phyloP scores from a whole-genome alignment of 129 eudicot species.

The Pittosporum tobira region DNA sequence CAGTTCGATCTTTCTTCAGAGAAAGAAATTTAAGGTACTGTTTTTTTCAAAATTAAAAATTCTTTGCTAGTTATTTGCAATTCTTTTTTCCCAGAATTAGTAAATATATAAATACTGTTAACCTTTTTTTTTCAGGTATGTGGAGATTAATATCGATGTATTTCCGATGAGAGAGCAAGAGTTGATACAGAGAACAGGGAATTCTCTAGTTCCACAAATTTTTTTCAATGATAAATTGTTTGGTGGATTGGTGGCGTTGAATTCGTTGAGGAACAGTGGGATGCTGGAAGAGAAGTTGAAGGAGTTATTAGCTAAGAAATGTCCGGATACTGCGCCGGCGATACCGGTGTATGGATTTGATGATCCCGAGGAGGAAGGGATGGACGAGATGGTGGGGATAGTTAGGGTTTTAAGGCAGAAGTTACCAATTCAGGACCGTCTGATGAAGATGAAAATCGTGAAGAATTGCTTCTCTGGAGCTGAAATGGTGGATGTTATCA shows the following conservation, averaged over 20 bases:
- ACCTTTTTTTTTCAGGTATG: conserved; percentile 22
- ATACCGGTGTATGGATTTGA: conserved; percentile 79
- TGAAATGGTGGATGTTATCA: conserved; percentile 64
- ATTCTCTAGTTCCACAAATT: conserved; percentile 63
- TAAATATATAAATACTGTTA: background rate
- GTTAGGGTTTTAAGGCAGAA: conserved; percentile 57
- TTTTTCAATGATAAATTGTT: conserved; percentile 74
- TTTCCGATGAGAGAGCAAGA: conserved; percentile 34
- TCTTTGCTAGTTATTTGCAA: too few species aligned
- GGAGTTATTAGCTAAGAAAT: conserved; percentile 50
- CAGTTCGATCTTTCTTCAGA: conserved; percentile 35
- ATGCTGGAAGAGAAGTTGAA: conserved; percentile 56
- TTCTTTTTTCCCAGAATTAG: too few species aligned
- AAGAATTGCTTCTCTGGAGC: conserved; percentile 70
- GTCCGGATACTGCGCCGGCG: conserved; percentile 69
- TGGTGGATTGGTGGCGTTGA: conserved; percentile 84
- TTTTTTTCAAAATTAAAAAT: too few species aligned
- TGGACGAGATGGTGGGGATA: conserved; percentile 48
- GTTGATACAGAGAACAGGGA: conserved; percentile 32
- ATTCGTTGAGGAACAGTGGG: conserved; percentile 83
- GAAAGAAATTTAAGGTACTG: conserved; percentile 23
- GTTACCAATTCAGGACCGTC: conserved; percentile 71
- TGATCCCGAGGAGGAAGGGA: conserved; percentile 54
- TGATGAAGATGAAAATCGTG: conserved; percentile 77
- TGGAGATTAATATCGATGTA: conserved; percentile 53